These are phyloP conservation scores for Phytomonas francai DNA, from an alignment of 208 protist species.

Conservation along the genomic window DNA sequence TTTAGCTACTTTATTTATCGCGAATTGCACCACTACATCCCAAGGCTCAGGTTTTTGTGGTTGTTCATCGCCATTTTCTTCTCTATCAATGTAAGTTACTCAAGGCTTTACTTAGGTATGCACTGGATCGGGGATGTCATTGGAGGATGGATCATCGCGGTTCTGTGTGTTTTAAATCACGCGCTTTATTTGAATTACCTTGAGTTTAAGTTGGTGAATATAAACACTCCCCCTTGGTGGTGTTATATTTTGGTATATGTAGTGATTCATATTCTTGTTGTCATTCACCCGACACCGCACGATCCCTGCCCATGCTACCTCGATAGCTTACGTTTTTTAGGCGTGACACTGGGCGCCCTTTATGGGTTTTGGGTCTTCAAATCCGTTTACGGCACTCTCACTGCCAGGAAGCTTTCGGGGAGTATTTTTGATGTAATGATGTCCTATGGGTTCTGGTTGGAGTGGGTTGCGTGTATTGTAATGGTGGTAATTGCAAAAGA, in stretches of 20 bases:
- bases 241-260: constrained; percentile 28
- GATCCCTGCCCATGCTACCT: constrained; percentile 69
- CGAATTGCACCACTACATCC: constrained; percentile 27
- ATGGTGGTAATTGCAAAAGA: constrained; percentile 40
- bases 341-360: constrained; percentile 32
- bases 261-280: constrained; percentile 26
- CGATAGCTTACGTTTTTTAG: constrained; percentile 58
- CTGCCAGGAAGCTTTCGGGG: constrained; percentile 14
- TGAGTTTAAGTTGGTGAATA: constrained; percentile 19
- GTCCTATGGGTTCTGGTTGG: constrained; percentile 21
- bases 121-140: constrained; percentile 72
- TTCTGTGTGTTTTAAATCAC: constrained; percentile 37
- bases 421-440: constrained; percentile 17
- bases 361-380: constrained; percentile 31
- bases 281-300: constrained; percentile 40
- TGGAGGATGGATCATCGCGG: constrained; percentile 29
- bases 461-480: constrained; percentile 36
- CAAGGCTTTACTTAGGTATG: constrained; percentile 64
- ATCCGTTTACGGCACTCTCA: constrained; percentile 18
- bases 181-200: constrained; percentile 26
- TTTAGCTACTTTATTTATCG: constrained; percentile 52
- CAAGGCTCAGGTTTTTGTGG: constrained; percentile 26
- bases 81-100: constrained; percentile 45
- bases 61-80: constrained; percentile 30
- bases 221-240: constrained; percentile 18